These are phyloP conservation scores for Backusella westeae DNA, from an alignment of 192 early-diverging fungal species.

Conservation along the genomic window DNA sequence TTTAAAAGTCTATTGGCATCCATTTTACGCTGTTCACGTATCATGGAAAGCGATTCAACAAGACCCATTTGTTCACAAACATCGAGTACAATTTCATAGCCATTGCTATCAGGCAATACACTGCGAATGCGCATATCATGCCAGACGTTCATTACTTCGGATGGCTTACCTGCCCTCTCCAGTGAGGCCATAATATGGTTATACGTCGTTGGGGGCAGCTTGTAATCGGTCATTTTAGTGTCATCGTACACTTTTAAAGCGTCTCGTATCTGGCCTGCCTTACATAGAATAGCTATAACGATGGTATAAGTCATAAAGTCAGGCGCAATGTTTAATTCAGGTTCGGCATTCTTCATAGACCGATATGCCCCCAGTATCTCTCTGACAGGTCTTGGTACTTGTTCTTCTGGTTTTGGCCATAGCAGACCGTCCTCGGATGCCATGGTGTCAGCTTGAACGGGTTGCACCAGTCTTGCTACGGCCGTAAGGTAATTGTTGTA, in stretches of 20 bases:
- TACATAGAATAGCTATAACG: conserved; percentile 18
- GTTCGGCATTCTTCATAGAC: conserved; percentile 6
- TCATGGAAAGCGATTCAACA: conserved; percentile 4
- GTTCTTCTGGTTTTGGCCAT: neutral
- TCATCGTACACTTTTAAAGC: conserved; percentile 22
- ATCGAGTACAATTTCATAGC: conserved; percentile 25
- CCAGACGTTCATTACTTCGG: conserved; percentile 26
- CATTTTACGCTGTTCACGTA: conserved; percentile 17
- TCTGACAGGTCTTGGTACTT: neutral
- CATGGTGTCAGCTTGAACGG: neutral
- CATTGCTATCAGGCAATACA: conserved; percentile 10
- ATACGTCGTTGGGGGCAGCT: neutral
- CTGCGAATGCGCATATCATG: conserved; percentile 23
- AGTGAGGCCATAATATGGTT: conserved; percentile 16
- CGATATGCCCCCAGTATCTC: conserved; percentile 16
- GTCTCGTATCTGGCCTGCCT: neutral
- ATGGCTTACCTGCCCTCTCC: neutral
- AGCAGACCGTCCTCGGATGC: neutral
- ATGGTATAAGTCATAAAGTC: conserved; percentile 35
- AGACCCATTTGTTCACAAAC: conserved; percentile 24
- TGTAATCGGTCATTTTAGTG: neutral
- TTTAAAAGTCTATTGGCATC: conserved; percentile 10
- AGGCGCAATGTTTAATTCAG: neutral
- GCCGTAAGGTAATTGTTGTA: conserved; percentile 24
- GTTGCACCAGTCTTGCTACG: conserved; percentile 11